Evolutionary conservation across 2,329 filamentous ascomycete species (phyloP).

Genomic region (Aspergillus clavatus): DNA sequence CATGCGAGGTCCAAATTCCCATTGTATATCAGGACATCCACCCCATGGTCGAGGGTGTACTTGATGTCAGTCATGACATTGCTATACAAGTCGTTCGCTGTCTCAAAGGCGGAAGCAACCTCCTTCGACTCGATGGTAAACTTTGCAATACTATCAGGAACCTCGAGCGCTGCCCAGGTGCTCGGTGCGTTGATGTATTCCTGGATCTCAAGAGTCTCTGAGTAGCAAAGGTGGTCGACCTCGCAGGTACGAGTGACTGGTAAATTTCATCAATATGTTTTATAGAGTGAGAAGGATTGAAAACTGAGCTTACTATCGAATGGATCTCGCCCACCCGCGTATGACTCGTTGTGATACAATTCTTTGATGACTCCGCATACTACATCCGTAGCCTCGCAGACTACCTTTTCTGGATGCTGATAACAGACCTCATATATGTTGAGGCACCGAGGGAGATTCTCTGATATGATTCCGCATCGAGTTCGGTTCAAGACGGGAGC

Average conservation of each 20-base stretch:
- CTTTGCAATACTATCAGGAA: conserved; percentile 7
- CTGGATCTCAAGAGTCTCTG: conserved; percentile 5
- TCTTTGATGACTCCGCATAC: conserved; percentile 12
- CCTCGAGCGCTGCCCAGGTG: conserved; percentile 12
- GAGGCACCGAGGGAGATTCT: conserved; percentile 43
- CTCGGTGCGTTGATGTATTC: conserved; percentile 12
- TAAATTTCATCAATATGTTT: too few species aligned
- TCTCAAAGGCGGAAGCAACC: conserved; percentile 7
- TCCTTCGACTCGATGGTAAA: conserved; percentile 6
- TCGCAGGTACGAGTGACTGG: conserved; percentile 14
- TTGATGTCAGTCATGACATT: conserved; percentile 6
- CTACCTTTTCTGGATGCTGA: conserved; percentile 5
- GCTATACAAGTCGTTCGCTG: conserved; percentile 6
- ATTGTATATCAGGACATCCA: conserved; percentile 1
- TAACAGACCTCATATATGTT: conserved; percentile 36
- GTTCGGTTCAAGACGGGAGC: conserved; percentile 43
- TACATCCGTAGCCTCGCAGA: conserved; percentile 9
- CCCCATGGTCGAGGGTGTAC: conserved; percentile 12
- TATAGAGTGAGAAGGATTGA: background rate
- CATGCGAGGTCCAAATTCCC: conserved; percentile 1
- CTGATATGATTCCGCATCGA: conserved; percentile 43
- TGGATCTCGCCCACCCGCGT: conserved; percentile 13
- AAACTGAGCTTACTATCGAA: conserved; percentile 13
- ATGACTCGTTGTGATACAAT: conserved; percentile 15
- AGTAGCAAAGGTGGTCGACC: conserved; percentile 13